Evolutionary conservation across 2,329 filamentous ascomycete species (phyloP).

Genomic region (Calonectria pseudoturangicola): DNA sequence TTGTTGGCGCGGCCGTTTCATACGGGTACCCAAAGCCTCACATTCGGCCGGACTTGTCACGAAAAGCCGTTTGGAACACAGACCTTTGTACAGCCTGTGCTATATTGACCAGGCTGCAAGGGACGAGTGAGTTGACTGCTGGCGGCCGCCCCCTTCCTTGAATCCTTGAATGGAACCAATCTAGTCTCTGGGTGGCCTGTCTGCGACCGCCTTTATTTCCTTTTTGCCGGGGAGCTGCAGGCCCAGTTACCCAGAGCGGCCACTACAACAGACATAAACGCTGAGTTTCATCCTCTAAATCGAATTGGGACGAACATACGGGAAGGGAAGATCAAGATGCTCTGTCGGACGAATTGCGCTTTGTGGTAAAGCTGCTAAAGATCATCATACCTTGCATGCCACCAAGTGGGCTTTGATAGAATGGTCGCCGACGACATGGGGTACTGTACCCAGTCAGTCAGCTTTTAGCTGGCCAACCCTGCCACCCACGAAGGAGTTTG

Average conservation of each 20-base stretch:
- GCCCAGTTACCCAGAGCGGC: background rate
- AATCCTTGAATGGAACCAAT: background rate
- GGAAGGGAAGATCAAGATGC: constrained; percentile 2
- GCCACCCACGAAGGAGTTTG: background rate
- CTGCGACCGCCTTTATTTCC: constrained; percentile 14
- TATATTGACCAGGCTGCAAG: background rate
- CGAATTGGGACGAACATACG: background rate
- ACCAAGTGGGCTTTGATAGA: constrained; percentile 28
- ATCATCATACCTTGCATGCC: constrained; percentile 4
- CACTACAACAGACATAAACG: too few relatives aligned
- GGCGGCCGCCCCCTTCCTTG: too few relatives aligned
- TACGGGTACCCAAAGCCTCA: constrained; percentile 8
- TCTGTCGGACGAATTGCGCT: constrained; percentile 19
- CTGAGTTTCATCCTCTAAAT: background rate
- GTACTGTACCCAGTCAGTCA: constrained; percentile 5
- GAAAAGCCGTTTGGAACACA: background rate
- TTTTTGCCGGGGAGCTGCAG: background rate
- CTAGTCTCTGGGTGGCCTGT: background rate
- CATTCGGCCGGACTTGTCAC: background rate
- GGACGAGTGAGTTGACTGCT: background rate
- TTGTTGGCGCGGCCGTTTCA: constrained; percentile 11
- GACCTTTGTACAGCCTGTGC: background rate
- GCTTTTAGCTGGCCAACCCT: constrained; percentile 9
- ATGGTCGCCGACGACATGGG: constrained; percentile 18
- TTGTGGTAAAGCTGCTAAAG: background rate